Evolutionary conservation across 495 filamentous ascomycete species (phyloP), one percentile per base, ranked within the genome.

Genomic region (Massariosphaeria phaeospora): DNA sequence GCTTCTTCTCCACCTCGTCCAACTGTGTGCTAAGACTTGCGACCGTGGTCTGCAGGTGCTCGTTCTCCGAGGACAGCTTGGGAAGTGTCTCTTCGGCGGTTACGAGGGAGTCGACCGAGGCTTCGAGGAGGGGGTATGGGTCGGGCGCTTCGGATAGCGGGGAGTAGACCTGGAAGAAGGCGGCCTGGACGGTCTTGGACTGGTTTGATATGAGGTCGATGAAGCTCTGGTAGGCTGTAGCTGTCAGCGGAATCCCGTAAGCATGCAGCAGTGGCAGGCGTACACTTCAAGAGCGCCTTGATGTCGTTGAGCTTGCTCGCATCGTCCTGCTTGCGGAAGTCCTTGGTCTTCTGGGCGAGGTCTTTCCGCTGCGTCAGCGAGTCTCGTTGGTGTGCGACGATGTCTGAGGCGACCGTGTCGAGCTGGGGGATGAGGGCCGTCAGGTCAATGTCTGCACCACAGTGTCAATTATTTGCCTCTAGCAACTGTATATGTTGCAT

Each of bases 291-390:
- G 34, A 99, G 73, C 27, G 81, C 78, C 73, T 97, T 97, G 71
- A 89, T 83, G 65, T 99, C 94, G 0, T 73, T 73, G 17, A 96
- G 75, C 70, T 96, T 97, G 31, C 79, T 82, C 10, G 87, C 77
- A 74, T 99, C 94, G 49, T 97, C 93, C 2, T 95, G 78, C 69
- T 96, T 99, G 57, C 89, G 75, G 62, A 95, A 99, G 67, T 97
- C 93, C 67, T 97, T 99, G 2, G 93, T 99, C 74, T 96, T 97
- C 70, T 96, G 91, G 13, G 93, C 93, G 15, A 99, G 78, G 47
- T 99, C 93, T 65, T 99, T 99, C 40, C 93, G 81, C 66, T 96
- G 91, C 12, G 95, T 83, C 9, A 96, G 83, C 17, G 90, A 83
- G 70, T 96, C 94, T 58, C 89, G 81, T 66, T 99, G 93, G 64